phyloP scores from a whole-genome alignment of 2,329 filamentous ascomycete genomes.

The Teratosphaeria viscida region DNA sequence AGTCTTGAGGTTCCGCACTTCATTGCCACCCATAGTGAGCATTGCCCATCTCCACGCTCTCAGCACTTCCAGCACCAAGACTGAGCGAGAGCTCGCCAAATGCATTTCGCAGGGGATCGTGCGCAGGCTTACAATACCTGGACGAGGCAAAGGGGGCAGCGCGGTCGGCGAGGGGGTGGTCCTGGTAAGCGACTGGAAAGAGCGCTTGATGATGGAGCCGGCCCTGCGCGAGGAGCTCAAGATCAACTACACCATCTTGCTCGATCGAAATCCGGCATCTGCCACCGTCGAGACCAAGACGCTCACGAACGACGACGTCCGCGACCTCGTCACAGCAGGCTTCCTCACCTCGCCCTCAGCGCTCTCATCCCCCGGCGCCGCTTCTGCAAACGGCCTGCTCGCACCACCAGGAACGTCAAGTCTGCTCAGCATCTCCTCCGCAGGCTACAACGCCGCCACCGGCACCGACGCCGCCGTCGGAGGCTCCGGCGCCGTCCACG shows the following conservation, averaged over 20 bases:
- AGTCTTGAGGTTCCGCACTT: constrained; percentile 50
- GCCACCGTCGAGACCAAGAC: constrained; percentile 30
- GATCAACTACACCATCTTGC: constrained; percentile 40
- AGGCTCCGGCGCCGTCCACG: constrained; percentile 54
- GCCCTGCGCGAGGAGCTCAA: constrained; percentile 31
- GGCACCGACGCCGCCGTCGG: constrained; percentile 61
- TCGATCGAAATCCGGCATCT: constrained; percentile 43
- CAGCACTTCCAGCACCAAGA: constrained; percentile 50
- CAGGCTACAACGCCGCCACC: constrained; percentile 53
- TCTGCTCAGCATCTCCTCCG: constrained; percentile 39
- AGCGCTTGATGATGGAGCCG: constrained; percentile 13
- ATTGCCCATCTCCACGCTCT: constrained; percentile 57
- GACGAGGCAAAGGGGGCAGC: constrained; percentile 46
- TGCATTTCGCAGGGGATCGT: constrained; percentile 48
- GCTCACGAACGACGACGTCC: constrained; percentile 40
- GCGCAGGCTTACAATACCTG: constrained; percentile 53
- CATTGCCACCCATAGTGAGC: constrained; percentile 54
- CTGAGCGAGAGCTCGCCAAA: constrained; percentile 57
- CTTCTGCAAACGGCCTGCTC: constrained; percentile 32
- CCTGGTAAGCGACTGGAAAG: constrained; percentile 46
- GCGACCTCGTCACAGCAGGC: constrained; percentile 53
- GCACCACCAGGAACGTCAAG: constrained; percentile 31
- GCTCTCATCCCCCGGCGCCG: constrained; percentile 20
- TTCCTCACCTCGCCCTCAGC: constrained; percentile 49
- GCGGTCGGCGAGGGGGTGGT: constrained; percentile 57